phyloP scores from a whole-genome alignment of 306 rosid species.

The Trifolium pratense region DNA sequence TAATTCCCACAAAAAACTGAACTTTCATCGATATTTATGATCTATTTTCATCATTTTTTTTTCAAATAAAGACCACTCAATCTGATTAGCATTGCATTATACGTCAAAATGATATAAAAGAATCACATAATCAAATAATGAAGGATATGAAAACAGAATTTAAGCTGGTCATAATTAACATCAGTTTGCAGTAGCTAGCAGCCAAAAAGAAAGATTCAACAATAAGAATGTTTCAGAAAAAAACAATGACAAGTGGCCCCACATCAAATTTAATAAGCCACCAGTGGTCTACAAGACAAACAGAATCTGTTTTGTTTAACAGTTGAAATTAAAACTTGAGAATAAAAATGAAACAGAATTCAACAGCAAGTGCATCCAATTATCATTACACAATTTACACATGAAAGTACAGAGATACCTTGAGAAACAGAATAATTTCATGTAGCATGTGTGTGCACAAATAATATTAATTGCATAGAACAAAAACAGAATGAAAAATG shows the following conservation, averaged over 20 bases:
- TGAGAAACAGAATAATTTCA: constrained; percentile 25
- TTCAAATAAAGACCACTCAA: neutral
- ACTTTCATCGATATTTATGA: too few relatives aligned
- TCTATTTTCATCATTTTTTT: too few relatives aligned
- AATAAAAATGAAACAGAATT: constrained; percentile 14
- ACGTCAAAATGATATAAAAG: constrained; percentile 14
- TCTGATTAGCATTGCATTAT: neutral
- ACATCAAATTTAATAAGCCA: neutral
- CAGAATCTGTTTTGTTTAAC: constrained; percentile 10
- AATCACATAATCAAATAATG: neutral
- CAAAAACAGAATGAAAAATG: constrained; percentile 24
- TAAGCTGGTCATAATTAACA: neutral
- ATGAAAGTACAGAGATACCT: constrained; percentile 10
- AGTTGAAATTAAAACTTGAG: constrained; percentile 1
- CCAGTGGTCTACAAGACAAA: neutral
- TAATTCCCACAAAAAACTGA: too few relatives aligned
- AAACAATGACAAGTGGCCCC: constrained; percentile 13
- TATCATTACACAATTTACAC: neutral
- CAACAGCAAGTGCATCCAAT: neutral
- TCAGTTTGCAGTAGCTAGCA: neutral
- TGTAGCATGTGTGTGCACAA: neutral
- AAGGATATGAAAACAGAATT: constrained; percentile 4
- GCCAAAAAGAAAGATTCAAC: constrained; percentile 23
- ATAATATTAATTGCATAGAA: constrained; percentile 24
- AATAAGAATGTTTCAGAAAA: constrained; percentile 24